Conservation (phyloP, 768 basidiomycete genomes). For the Cubamyces lactineus region DNA sequence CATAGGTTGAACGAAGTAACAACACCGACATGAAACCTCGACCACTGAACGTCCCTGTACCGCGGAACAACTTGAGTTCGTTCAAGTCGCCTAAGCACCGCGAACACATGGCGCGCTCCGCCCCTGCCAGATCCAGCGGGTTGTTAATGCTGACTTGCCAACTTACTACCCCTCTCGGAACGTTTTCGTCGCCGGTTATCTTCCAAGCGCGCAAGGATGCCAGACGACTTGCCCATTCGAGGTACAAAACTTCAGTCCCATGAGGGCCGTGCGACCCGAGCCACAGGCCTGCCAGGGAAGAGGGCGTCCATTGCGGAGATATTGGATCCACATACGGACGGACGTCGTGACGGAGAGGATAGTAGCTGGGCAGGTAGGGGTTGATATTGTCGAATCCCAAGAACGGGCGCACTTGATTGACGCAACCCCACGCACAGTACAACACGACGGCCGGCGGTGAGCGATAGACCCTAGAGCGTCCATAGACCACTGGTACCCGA, state of each 20-base stretch:
- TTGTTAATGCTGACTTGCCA: conserved; percentile 11
- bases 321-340: background rate
- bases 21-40: conserved; percentile 25
- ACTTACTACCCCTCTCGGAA: conserved; percentile 24
- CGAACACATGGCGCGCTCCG: background rate
- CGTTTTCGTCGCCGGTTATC: conserved; percentile 28
- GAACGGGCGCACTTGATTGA: conserved; percentile 12
- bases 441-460: conserved; percentile 15
- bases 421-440: conserved; percentile 11
- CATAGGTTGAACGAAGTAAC: too few species aligned
- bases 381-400: conserved; percentile 18
- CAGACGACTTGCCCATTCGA: conserved; percentile 8
- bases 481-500: conserved; percentile 16
- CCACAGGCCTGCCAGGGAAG: conserved; percentile 21
- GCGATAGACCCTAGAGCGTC: conserved; percentile 1
- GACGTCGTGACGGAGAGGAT: conserved; percentile 17
- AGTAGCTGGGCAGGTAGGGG: conserved; percentile 20
- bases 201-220: conserved; percentile 23
- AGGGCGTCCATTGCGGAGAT: conserved; percentile 8
- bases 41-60: conserved; percentile 17
- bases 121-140: background rate
- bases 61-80: conserved; percentile 7
- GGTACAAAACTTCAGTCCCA: conserved; percentile 23
- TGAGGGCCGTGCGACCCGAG: conserved; percentile 25
- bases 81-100: conserved; percentile 3